Conservation (phyloP, 1,139 yeast genomes). For the Debaryomycetaceae sp. region DNA sequence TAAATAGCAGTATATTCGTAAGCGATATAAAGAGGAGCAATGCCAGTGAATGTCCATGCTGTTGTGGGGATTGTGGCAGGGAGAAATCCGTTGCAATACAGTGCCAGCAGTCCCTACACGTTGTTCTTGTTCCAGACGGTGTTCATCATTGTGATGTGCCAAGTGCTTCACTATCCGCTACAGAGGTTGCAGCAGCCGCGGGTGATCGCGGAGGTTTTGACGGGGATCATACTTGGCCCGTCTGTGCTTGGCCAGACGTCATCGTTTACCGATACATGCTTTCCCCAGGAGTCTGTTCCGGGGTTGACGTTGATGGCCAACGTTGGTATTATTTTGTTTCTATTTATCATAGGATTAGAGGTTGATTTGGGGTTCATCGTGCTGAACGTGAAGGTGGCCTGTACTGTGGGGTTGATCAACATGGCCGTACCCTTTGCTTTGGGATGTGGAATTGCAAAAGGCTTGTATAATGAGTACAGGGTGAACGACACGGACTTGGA, state of each 20-base stretch:
- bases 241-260: conserved; percentile 69
- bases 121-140: conserved; percentile 59
- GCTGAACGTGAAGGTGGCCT: conserved; percentile 56
- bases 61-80: conserved; percentile 73
- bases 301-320: conserved; percentile 67
- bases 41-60: conserved; percentile 26
- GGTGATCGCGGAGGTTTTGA: conserved; percentile 74
- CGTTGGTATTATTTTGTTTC: conserved; percentile 65
- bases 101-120: conserved; percentile 54
- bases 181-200: conserved; percentile 64
- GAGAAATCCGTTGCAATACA: conserved; percentile 60
- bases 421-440: conserved; percentile 76
- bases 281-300: conserved; percentile 60
- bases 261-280: conserved; percentile 57
- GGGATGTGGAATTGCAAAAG: conserved; percentile 69
- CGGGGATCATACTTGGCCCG: conserved; percentile 73
- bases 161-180: conserved; percentile 56
- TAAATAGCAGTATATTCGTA: too few species aligned
- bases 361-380: conserved; percentile 64
- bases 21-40: conserved; percentile 3
- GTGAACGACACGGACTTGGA: conserved; percentile 22
- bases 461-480: conserved; percentile 57
- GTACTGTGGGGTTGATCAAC: conserved; percentile 64
- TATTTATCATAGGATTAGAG: conserved; percentile 75
- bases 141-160: conserved; percentile 52